A percentile compares a stretch with the other conserved stretches of the same genome.
Evolutionary conservation across 129 eudicot species (phyloP).

Genomic region (Centella asiatica): DNA sequence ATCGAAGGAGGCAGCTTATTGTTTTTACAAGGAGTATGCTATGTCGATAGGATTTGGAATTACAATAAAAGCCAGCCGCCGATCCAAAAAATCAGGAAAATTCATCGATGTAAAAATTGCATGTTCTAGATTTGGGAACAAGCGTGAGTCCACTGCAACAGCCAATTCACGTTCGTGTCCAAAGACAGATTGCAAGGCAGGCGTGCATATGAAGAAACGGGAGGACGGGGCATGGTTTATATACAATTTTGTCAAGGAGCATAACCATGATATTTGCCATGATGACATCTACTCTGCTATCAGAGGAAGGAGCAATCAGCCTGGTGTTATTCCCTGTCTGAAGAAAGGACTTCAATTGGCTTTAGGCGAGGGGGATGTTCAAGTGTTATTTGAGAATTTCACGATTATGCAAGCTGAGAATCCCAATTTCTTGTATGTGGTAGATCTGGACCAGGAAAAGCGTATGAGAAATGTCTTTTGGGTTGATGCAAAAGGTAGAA

Average conservation of each 20-base stretch:
- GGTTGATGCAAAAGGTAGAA: conserved; percentile 30
- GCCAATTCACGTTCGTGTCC: conserved; percentile 21
- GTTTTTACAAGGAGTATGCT: conserved; percentile 33
- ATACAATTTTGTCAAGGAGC: conserved; percentile 27
- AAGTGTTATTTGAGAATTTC: conserved; percentile 21
- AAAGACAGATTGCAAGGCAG: conserved; percentile 35
- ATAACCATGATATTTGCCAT: conserved; percentile 35
- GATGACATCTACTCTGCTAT: conserved; percentile 18
- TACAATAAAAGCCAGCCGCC: conserved; percentile 31
- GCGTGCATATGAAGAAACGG: conserved; percentile 31
- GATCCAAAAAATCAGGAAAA: conserved; percentile 31
- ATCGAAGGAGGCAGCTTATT: conserved; percentile 35
- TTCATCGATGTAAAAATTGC: conserved; percentile 33
- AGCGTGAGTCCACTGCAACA: conserved; percentile 15
- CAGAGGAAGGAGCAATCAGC: conserved; percentile 21
- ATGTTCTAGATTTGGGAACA: conserved; percentile 35
- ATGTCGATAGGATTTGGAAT: conserved; percentile 35
- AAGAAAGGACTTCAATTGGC: conserved; percentile 26
- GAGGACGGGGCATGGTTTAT: conserved; percentile 28
- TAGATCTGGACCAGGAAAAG: conserved; percentile 27
- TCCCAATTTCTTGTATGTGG: conserved; percentile 20
- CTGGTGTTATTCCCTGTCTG: not conserved
- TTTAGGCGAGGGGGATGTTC: conserved; percentile 23
- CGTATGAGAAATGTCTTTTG: conserved; percentile 34
- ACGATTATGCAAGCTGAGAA: conserved; percentile 26